Evolutionary conservation across 2,329 filamentous ascomycete species (phyloP).

Genomic region (Dactylellina cionopaga): DNA sequence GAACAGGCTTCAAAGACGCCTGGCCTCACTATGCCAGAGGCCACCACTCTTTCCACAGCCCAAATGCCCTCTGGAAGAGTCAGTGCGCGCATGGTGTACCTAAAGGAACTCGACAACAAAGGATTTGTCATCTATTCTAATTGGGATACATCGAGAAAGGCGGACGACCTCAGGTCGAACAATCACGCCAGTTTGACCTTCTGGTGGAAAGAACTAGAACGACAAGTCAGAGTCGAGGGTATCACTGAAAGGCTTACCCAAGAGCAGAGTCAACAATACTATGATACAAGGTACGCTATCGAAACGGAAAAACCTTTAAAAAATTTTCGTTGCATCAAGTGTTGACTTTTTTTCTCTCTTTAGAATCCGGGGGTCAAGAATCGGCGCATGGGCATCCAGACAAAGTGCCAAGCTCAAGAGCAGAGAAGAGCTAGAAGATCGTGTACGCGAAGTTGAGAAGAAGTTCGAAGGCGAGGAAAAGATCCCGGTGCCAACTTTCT

Average conservation of each 20-base stretch:
- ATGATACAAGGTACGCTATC: conserved; percentile 66
- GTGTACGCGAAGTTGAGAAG: conserved; percentile 79
- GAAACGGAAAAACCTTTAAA: no score
- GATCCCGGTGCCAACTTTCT: conserved; percentile 92
- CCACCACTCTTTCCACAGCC: conserved; percentile 86
- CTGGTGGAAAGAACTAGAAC: conserved; percentile 85
- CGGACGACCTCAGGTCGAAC: conserved; percentile 76
- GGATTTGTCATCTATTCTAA: conserved; percentile 96
- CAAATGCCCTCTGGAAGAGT: conserved; percentile 83
- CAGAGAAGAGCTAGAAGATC: conserved; percentile 76
- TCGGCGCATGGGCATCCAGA: conserved; percentile 92
- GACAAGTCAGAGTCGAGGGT: conserved; percentile 92
- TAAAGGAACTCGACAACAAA: conserved; percentile 86
- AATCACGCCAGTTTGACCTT: conserved; percentile 85
- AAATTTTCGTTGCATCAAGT: no score
- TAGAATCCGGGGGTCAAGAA: conserved; percentile 79
- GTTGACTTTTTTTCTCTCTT: no score
- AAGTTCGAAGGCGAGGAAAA: conserved; percentile 78
- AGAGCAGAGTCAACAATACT: conserved; percentile 78
- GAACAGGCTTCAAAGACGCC: conserved; percentile 71
- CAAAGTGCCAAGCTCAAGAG: conserved; percentile 83
- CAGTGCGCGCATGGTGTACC: conserved; percentile 85
- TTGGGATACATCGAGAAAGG: conserved; percentile 79
- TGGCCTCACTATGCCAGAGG: conserved; percentile 79
- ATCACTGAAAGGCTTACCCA: conserved; percentile 71